Percentiles rank a stretch among this genome's conserved stretches.
These are phyloP conservation scores for Aspergillus nidulans DNA, from an alignment of 495 filamentous ascomycete species.

Conservation along the genomic window DNA sequence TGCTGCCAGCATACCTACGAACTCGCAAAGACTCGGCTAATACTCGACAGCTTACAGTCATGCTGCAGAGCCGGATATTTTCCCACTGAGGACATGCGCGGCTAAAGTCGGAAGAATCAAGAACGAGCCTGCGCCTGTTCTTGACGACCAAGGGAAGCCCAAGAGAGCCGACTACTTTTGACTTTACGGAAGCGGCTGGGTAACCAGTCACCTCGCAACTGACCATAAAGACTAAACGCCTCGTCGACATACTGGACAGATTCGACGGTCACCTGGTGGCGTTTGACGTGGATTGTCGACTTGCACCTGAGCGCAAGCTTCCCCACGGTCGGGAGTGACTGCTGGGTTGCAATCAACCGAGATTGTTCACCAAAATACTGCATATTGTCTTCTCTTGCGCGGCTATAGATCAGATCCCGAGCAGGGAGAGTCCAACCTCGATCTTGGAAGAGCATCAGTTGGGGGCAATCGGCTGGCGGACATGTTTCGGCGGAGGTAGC, in stretches of 20 bases:
- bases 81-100: constrained; percentile 33
- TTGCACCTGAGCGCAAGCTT: constrained; percentile 35
- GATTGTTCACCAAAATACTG: constrained; percentile 17
- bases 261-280: constrained; percentile 34
- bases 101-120: constrained; percentile 34
- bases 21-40: constrained; percentile 37
- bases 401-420: constrained; percentile 26
- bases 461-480: constrained; percentile 38
- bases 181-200: constrained; percentile 40
- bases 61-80: constrained; percentile 30
- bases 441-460: constrained; percentile 26
- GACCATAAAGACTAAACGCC: constrained; percentile 37
- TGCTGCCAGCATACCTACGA: constrained; percentile 38
- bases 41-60: constrained; percentile 34
- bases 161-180: constrained; percentile 36
- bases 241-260: constrained; percentile 31
- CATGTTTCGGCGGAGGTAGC: constrained; percentile 35
- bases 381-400: not conserved
- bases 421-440: constrained; percentile 31
- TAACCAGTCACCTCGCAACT: constrained; percentile 29
- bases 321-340: constrained; percentile 33
- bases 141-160: constrained; percentile 24
- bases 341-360: constrained; percentile 42
- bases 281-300: constrained; percentile 37
- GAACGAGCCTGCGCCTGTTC: constrained; percentile 28